Conservation (phyloP, 768 basidiomycete genomes). For the Dacryopinax primogenitus region DNA sequence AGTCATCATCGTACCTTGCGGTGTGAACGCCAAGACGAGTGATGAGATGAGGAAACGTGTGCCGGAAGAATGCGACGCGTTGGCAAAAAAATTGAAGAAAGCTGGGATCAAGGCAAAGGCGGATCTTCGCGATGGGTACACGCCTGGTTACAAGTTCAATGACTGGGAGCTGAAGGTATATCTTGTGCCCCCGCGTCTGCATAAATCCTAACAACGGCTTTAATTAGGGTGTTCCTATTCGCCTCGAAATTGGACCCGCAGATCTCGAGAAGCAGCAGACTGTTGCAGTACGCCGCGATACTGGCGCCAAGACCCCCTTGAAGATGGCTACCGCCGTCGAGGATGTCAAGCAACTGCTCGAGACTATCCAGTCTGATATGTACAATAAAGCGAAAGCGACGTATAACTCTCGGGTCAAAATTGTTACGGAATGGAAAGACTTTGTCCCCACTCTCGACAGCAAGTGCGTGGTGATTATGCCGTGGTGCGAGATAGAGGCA, state of each 20-base stretch:
- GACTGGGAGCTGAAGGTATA: constrained; percentile 95
- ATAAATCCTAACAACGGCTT: constrained; percentile 8
- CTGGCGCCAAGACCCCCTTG: constrained; percentile 46
- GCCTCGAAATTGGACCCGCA: constrained; percentile 91
- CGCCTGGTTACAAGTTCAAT: constrained; percentile 98
- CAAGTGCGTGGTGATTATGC: constrained; percentile 77
- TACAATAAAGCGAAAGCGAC: constrained; percentile 59
- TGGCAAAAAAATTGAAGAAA: constrained; percentile 59
- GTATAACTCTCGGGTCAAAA: constrained; percentile 58
- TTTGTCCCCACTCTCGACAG: constrained; percentile 81
- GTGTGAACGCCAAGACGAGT: constrained; percentile 72
- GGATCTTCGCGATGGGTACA: constrained; percentile 89
- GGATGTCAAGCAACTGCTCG: constrained; percentile 52
- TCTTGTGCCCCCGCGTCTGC: background rate
- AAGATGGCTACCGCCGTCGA: constrained; percentile 37
- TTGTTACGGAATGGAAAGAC: constrained; percentile 79
- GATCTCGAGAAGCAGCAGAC: constrained; percentile 77
- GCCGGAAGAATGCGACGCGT: constrained; percentile 61
- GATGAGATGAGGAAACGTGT: constrained; percentile 47
- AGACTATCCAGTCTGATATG: constrained; percentile 83
- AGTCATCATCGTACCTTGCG: constrained; percentile 83
- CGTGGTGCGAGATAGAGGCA: constrained; percentile 87
- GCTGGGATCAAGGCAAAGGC: constrained; percentile 72
- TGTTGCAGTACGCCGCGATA: constrained; percentile 70
- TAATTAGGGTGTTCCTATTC: constrained; percentile 79